Evolutionary conservation across 2,329 filamentous ascomycete genomes (phyloP), one percentile per base, ranked within the genome.

Genomic region (Nemania sp.): DNA sequence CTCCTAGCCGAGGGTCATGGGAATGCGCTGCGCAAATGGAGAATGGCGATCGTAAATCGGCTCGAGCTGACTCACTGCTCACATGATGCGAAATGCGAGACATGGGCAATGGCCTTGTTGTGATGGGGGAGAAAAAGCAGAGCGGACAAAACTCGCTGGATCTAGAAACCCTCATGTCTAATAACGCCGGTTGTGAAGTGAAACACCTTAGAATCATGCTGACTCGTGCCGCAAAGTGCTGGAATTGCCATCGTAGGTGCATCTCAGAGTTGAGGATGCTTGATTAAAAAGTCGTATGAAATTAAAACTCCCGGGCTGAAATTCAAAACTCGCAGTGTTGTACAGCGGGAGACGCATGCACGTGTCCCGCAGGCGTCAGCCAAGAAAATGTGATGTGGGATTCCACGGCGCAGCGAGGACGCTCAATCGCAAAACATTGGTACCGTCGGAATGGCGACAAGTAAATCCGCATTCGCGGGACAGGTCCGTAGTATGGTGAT

Each of bases 241-340:
- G 52, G 59, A 63, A 59, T 65, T 67, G 45, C 25, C 25, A 29
- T 60, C 54, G 65, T 21, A 18, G 46, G 48, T 52, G 15, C 52
- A 40, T 20, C 48, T 29, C 40, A 35, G 21, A 17, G 54, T 56
- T 51, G 57, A 62, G 62, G 67, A 67, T 65, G 69, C 60, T 57
- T 63, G 68, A 74, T 73, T 74, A 74, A 69, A 70, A 73, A 54
- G 61, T 63, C 57, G 60, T 71, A 71, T 68, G 59, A 66, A 61
- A n/a, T n/a, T 70, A 71, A 65, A 54, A 62, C 21, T 59, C 35
- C 45, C 40, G 47, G 65, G 60, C 64, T 65, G 63, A 67, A 65
- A 56, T 35, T 64, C 62, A 65, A 53, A 65, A 57, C 63, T 66
- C 59, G 63, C 65, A 61, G 51, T 73, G 71, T 68, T 74, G 70